Evolutionary conservation across 768 basidiomycete genomes (phyloP), one percentile per base, ranked within the genome.

Genomic region (Rhodotorula sphaerocarpa): DNA sequence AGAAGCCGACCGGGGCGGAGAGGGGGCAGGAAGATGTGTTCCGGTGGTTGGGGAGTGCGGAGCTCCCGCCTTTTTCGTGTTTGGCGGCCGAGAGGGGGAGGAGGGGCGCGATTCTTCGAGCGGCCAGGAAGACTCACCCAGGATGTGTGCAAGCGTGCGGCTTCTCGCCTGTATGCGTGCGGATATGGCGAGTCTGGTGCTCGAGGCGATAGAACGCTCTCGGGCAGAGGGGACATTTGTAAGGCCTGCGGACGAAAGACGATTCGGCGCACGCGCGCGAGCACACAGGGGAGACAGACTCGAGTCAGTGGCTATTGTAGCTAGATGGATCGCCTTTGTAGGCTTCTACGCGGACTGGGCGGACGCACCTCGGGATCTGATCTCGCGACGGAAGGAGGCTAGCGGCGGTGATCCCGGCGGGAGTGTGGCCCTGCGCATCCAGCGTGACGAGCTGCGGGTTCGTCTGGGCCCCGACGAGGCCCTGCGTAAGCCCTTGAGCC

Each of bases 151-250:
- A 99, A 27, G 83, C 81, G 72, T 96, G 96, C 4, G 93, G 93
- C 71, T 95, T 96, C 77, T 99, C 93, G 72, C 93, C 93, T 0
- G 93, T 99, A 75, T 99, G 93, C 0, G 92, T 99, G 63, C 93
- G 86, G 57, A 96, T 95, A 74, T 99, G 93, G 66, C 93, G 86
- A 25, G 93, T 99, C 89, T 97, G 75, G 55, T 99, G 93, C 75
- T 99, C 93, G 28, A 97, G 83, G 59, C 93, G 80, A 73, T 88
- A 91, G 77, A 99, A 99, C 1, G 93, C 90, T n/a, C 90, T 81
- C 31, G 88, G 89, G 73, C 93, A 99, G 34, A 88, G 81, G 4
- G 93, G 93, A 75, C 93, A 99, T 74, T 96, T 97, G 84, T 96
- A 99, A 0, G 93, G 93, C 28, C 69, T 70, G 47, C 34, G 31